Percentiles rank a stretch among this genome's conserved stretches.
Conservation (phyloP, 1,284 basidiomycete genomes). For the Austropuccinia psidii region DNA sequence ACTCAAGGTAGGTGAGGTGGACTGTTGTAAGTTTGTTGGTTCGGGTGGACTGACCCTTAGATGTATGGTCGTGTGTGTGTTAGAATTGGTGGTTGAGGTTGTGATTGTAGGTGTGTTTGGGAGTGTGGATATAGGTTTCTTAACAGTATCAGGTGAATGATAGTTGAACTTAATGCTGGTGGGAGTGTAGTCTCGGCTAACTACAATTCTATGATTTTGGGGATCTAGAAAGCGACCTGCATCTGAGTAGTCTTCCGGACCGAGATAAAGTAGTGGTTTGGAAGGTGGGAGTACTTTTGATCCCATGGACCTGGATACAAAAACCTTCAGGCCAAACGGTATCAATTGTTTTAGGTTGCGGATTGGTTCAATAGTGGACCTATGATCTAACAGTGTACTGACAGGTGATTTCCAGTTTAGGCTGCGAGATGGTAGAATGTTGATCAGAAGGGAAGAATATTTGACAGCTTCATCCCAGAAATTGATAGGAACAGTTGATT, state of each 20-base stretch:
- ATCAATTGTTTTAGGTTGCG: neutral
- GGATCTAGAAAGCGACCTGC: neutral
- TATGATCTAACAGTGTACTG: neutral
- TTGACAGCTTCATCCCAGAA: no score
- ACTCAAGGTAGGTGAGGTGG: no score
- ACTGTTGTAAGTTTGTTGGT: no score
- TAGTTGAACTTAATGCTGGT: neutral
- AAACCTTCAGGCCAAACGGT: conserved; percentile 13
- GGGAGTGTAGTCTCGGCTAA: neutral
- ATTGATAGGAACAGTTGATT: neutral
- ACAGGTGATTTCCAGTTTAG: neutral
- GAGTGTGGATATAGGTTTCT: neutral
- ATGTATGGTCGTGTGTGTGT: no score
- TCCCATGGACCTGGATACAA: no score
- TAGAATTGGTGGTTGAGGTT: no score
- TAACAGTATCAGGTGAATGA: neutral
- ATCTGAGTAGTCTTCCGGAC: neutral
- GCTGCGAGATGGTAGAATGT: neutral
- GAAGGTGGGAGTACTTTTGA: neutral
- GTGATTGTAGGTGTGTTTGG: neutral
- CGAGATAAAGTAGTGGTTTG: neutral
- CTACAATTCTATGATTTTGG: neutral
- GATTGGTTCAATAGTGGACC: neutral
- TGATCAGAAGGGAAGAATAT: no score
- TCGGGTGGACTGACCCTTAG: no score